A percentile compares a stretch with the other conserved stretches of the same genome.
Evolutionary conservation across 495 filamentous ascomycete species (phyloP).

Genomic region (Xanthoparmelia taractica): DNA sequence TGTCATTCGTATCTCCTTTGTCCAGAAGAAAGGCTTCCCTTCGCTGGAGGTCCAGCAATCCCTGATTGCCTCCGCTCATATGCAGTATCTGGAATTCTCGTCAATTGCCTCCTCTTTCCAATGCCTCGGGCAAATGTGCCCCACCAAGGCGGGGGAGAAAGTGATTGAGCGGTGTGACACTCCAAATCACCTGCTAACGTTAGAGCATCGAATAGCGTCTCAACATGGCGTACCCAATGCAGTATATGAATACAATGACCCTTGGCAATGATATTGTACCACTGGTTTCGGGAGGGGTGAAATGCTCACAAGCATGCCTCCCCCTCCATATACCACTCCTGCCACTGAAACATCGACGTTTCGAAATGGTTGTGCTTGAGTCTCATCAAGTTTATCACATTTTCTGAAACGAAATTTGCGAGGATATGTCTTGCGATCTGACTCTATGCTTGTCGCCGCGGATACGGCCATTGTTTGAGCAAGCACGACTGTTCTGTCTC

Average conservation of each 20-base stretch:
- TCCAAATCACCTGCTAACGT: background rate
- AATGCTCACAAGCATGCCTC: background rate
- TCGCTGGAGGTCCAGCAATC: no score
- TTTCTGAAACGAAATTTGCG: background rate
- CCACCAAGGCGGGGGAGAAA: conserved; percentile 1
- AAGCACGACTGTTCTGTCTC: background rate
- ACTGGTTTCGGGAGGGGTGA: background rate
- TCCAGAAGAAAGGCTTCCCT: background rate
- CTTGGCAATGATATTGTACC: background rate
- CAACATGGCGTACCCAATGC: background rate
- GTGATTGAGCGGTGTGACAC: conserved; percentile 1
- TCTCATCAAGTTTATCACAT: background rate
- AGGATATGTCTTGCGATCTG: background rate
- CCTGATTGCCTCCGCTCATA: background rate
- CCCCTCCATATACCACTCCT: background rate
- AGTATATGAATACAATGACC: background rate
- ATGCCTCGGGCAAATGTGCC: background rate
- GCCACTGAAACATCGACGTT: background rate
- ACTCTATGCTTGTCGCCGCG: no score
- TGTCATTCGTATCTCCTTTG: no score
- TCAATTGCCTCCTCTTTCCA: background rate
- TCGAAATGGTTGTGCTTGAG: background rate
- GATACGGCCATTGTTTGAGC: background rate
- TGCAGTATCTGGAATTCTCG: background rate
- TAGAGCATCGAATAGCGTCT: conserved; percentile 4